Base-by-base conservation (phyloP, 1,139 yeast genomes). In the Geotrichum reessii region DNA sequence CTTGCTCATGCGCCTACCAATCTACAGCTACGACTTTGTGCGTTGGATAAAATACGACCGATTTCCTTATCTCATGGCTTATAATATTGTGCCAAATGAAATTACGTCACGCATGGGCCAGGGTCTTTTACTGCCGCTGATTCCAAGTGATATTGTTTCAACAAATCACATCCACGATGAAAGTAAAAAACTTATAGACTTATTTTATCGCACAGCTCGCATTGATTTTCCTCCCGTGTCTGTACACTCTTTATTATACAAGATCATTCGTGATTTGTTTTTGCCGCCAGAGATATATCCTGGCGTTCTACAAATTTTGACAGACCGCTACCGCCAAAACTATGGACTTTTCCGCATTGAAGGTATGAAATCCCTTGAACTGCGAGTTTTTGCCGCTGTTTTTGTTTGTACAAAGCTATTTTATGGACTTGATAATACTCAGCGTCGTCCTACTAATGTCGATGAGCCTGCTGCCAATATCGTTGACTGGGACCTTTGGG, bases 401-500 rank as follows among this genome's bases (percentile, higher is more conserved):
- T 57, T 72, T 3, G 61, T 70, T 2, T 64, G 70, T n/a, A 63
- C 65, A 1, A 73, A 72, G 58, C 61, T 73, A 8, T 67, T 71
- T 57, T 73, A 65, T 57, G 75, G 75, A 0, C 62, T 73, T 19
- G 77, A 73, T 54, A 66, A 64, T 33, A 42, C 47, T 49, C 52
- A 37, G 7, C 37, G 64, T 12, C 61, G 55, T 8, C 63, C 65
- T 8, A 50, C 59, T 17, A 53, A 17, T 47, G 50, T 59, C 1
- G 50, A 55, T 3, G 61, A 63, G 12, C 65, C 66, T 14, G 64
- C 66, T 1, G 62, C 63, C 7, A 66, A 64, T 17, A 62, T 59
- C 19, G 63, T 67, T 4, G 70, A 74, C 61, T 70, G 73, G 74
- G 62, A 61, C 12, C 61, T 69, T 1, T 74, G 78, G 77, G 56